Percentiles rank a stretch among this genome's conserved stretches.
Evolutionary conservation across 2,329 filamentous ascomycete genomes (phyloP).

Genomic region (Pyricularia grisea): DNA sequence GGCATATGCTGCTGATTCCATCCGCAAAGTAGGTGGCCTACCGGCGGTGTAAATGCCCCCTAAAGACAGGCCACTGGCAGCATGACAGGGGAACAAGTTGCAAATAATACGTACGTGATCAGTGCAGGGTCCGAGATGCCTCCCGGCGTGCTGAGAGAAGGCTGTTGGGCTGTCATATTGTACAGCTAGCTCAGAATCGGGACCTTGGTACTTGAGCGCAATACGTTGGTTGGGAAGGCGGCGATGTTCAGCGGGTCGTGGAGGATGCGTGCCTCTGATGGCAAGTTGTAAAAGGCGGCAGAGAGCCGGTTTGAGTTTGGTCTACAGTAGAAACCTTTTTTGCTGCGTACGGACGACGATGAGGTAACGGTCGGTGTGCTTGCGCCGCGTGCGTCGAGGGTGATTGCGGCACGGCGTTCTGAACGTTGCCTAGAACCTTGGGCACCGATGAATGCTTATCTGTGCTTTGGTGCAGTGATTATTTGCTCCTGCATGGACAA

Average conservation of each 20-base stretch:
- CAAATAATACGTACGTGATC: slow-evolving; percentile 13
- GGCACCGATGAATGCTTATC: neutral
- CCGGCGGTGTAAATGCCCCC: neutral
- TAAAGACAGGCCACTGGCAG: neutral
- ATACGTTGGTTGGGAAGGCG: neutral
- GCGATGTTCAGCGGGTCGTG: neutral
- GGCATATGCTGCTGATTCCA: neutral
- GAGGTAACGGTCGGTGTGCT: neutral
- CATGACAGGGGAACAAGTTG: neutral
- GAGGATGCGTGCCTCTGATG: neutral
- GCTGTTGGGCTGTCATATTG: slow-evolving; percentile 4
- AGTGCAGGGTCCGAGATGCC: slow-evolving; percentile 16
- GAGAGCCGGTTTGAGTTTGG: neutral
- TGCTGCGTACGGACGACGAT: neutral
- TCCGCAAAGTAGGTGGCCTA: neutral
- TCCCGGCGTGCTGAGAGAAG: slow-evolving; percentile 10
- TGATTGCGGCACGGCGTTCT: neutral
- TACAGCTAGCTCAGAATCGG: neutral
- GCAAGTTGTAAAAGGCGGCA: neutral
- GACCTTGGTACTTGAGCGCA: neutral
- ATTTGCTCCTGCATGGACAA: neutral
- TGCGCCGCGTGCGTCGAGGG: neutral
- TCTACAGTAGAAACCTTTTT: neutral
- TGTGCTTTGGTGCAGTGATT: neutral
- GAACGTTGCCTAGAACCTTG: neutral